These are phyloP conservation scores for Neurospora pannonica DNA, from an alignment of 495 filamentous ascomycete species.

Conservation along the genomic window DNA sequence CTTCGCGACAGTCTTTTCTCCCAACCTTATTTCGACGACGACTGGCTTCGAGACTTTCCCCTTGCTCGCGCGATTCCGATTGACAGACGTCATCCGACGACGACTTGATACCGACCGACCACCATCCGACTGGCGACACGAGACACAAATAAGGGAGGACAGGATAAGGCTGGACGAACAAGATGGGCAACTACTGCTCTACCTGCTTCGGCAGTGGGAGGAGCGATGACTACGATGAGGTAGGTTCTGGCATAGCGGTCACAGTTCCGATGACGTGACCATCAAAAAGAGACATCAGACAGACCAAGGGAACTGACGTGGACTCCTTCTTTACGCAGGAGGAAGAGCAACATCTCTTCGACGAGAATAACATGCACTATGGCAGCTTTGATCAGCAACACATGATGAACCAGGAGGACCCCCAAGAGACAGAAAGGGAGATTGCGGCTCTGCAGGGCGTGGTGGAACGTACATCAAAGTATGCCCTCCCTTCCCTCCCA, in stretches of 20 bases:
- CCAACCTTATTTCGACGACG: not conserved
- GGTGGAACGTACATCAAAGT: slow-evolving; percentile 48
- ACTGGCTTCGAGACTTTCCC: not conserved
- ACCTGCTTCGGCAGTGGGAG: slow-evolving; percentile 35
- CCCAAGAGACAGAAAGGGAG: slow-evolving; percentile 48
- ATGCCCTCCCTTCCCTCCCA: slow-evolving; percentile 15
- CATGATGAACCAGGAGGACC: slow-evolving; percentile 41
- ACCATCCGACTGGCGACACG: not conserved
- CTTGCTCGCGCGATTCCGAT: not conserved
- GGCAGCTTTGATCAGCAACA: slow-evolving; percentile 45
- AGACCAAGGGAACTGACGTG: slow-evolving; percentile 3
- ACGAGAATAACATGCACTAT: slow-evolving; percentile 44
- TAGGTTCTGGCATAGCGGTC: slow-evolving; percentile 7
- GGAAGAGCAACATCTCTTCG: slow-evolving; percentile 43
- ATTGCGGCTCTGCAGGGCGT: slow-evolving; percentile 47
- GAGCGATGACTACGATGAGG: slow-evolving; percentile 34
- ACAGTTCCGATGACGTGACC: not conserved
- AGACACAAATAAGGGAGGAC: not conserved
- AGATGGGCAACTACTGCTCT: slow-evolving; percentile 35
- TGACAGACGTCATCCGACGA: not conserved
- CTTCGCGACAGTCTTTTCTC: slow-evolving; percentile 6
- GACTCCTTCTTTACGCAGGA: slow-evolving; percentile 30
- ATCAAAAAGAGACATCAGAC: not conserved
- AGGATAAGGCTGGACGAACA: not conserved
- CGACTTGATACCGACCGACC: not conserved